Conservation (phyloP, 495 filamentous ascomycete species). For the Hypomontagnella monticulosa region DNA sequence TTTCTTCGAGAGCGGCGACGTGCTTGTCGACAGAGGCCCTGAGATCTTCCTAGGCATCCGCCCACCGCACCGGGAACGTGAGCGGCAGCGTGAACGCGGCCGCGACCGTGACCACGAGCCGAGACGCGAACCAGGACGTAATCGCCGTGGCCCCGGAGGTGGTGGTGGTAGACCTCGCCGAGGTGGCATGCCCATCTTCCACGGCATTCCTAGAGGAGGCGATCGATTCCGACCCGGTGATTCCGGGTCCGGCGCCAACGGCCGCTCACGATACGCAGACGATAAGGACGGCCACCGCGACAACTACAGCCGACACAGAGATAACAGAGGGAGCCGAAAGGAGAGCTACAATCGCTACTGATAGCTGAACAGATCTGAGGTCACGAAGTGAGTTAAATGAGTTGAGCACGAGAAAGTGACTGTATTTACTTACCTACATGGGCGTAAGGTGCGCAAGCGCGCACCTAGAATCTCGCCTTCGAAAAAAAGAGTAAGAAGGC, state of each 20-base stretch:
- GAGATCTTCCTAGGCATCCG: conserved; percentile 71
- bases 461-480: neutral
- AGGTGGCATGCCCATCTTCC: conserved; percentile 39
- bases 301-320: neutral
- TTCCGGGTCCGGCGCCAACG: conserved; percentile 26
- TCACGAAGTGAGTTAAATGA: neutral
- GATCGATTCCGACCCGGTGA: conserved; percentile 43
- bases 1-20: conserved; percentile 77
- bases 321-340: conserved; percentile 15
- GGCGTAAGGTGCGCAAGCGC: neutral
- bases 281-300: conserved; percentile 24
- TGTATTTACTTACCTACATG: conserved; percentile 30
- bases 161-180: conserved; percentile 21
- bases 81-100: conserved; percentile 28
- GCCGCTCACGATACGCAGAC: conserved; percentile 28
- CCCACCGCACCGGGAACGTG: conserved; percentile 57
- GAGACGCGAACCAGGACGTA: conserved; percentile 29
- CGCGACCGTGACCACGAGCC: conserved; percentile 1
- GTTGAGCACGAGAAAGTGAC: neutral
- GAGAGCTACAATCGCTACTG: conserved; percentile 25
- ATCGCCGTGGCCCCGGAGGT: conserved; percentile 38
- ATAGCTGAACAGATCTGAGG: neutral
- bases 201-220: conserved; percentile 45
- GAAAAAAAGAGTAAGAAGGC: conserved; percentile 9
- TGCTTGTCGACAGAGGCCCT: conserved; percentile 77